These are phyloP conservation scores for Chlamydomonas eustigma DNA, from an alignment of 139 green algal species.

Conservation along the genomic window DNA sequence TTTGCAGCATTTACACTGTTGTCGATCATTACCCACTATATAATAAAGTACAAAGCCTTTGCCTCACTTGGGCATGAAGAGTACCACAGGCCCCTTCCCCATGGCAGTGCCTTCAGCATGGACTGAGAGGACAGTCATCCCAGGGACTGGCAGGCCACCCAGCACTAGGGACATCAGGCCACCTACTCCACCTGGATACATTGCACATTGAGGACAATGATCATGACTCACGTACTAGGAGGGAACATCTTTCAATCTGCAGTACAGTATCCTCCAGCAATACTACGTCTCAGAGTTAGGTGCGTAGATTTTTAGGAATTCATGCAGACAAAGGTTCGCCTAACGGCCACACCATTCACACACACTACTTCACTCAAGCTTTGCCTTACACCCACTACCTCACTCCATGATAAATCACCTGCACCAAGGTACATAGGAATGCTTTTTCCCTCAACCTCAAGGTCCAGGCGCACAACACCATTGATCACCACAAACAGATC, in stretches of 20 bases:
- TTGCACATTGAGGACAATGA: too few species aligned
- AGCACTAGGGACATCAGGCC: constrained; percentile 17
- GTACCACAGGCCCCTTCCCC: constrained; percentile 71
- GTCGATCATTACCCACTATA: too few species aligned
- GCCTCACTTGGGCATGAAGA: constrained; percentile 44
- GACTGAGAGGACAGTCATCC: neutral
- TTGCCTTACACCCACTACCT: neutral
- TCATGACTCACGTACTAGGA: too few species aligned
- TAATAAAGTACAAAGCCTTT: too few species aligned
- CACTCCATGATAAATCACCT: neutral
- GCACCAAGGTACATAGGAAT: constrained; percentile 32
- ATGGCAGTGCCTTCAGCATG: constrained; percentile 70
- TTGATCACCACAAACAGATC: constrained; percentile 38
- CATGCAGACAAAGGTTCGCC: too few species aligned
- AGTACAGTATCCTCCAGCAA: too few species aligned
- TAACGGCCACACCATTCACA: too few species aligned
- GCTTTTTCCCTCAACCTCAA: constrained; percentile 12
- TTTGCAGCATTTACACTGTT: too few species aligned
- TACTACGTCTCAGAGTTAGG: too few species aligned
- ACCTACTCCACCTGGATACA: constrained; percentile 29
- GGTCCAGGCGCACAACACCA: constrained; percentile 29
- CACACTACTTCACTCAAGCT: too few species aligned
- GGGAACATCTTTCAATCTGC: too few species aligned
- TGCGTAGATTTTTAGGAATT: too few species aligned
- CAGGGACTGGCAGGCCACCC: neutral